Evolutionary conservation across 495 filamentous ascomycete genomes (phyloP).

Genomic region (Podospora tetraspora): DNA sequence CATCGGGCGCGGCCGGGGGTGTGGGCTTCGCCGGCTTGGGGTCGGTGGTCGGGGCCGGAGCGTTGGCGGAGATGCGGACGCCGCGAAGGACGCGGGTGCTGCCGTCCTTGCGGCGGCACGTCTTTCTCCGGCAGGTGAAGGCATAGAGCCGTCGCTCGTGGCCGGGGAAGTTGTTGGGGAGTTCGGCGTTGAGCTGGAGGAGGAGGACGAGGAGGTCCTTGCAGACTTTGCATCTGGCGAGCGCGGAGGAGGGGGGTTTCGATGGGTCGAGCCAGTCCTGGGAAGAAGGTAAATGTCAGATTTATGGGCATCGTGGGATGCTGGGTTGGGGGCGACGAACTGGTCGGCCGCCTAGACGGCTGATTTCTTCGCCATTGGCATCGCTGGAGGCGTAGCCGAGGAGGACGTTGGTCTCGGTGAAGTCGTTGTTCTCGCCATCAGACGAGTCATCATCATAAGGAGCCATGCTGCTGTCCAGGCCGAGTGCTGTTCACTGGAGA

Average conservation of each 20-base stretch:
- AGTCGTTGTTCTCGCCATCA: constrained; percentile 61
- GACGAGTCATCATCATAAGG: constrained; percentile 83
- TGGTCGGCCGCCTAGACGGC: constrained; percentile 79
- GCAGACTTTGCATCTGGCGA: constrained; percentile 87
- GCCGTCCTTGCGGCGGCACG: constrained; percentile 78
- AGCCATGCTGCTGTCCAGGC: constrained; percentile 54
- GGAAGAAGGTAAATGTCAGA: neutral
- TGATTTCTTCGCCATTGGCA: constrained; percentile 76
- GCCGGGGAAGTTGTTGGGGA: constrained; percentile 76
- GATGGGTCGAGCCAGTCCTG: constrained; percentile 75
- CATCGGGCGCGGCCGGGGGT: constrained; percentile 10
- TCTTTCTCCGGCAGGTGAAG: constrained; percentile 69
- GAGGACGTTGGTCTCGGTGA: constrained; percentile 81
- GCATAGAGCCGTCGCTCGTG: constrained; percentile 85
- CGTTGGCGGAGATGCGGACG: constrained; percentile 44
- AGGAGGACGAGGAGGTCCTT: constrained; percentile 76
- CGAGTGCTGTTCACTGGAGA: neutral
- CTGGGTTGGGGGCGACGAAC: constrained; percentile 48
- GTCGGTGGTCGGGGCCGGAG: constrained; percentile 18
- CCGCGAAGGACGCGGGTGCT: constrained; percentile 68
- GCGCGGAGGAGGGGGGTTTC: constrained; percentile 65
- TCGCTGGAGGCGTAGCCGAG: constrained; percentile 86
- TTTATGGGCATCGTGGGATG: neutral
- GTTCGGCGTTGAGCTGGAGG: constrained; percentile 84
- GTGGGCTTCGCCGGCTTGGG: constrained; percentile 14